Conservation (phyloP, 768 basidiomycete genomes). For the Leccinum truebloodii region DNA sequence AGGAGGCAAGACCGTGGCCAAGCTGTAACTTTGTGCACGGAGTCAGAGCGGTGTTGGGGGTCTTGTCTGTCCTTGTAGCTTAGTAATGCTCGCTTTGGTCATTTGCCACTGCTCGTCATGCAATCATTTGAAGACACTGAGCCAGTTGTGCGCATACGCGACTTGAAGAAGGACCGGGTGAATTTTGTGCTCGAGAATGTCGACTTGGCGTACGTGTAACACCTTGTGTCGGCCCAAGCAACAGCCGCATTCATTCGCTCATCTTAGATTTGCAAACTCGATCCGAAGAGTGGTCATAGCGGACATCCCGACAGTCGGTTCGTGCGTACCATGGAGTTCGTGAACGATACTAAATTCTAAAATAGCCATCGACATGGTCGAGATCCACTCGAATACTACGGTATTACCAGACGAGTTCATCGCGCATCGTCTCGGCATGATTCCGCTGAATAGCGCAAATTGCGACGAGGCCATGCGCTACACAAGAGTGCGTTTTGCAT, state of each 20-base stretch:
- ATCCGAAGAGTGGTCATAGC: constrained; percentile 93
- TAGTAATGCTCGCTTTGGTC: constrained; percentile 1
- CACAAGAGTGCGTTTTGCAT: constrained; percentile 54
- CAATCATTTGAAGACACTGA: constrained; percentile 45
- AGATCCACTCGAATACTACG: constrained; percentile 88
- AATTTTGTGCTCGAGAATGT: constrained; percentile 96
- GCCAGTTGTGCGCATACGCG: constrained; percentile 78
- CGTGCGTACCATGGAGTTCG: constrained; percentile 31
- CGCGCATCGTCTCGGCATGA: constrained; percentile 92
- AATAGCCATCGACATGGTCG: constrained; percentile 94
- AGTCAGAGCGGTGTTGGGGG: constrained; percentile 23
- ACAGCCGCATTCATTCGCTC: constrained; percentile 15
- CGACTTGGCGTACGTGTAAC: constrained; percentile 78
- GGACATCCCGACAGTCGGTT: constrained; percentile 94
- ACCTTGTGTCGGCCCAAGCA: not conserved
- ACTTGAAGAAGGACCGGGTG: constrained; percentile 81
- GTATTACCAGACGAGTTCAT: constrained; percentile 98
- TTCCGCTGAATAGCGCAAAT: constrained; percentile 84
- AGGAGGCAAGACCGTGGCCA: constrained; percentile 35
- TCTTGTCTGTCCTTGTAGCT: constrained; percentile 6
- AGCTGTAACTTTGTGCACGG: constrained; percentile 34
- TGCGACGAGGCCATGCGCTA: constrained; percentile 88
- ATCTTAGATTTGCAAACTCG: constrained; percentile 85
- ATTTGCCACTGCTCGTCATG: constrained; percentile 25
- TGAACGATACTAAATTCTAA: constrained; percentile 6